phyloP scores from a whole-genome alignment of 192 early-diverging fungal genomes.

The Coemansia furcata region DNA sequence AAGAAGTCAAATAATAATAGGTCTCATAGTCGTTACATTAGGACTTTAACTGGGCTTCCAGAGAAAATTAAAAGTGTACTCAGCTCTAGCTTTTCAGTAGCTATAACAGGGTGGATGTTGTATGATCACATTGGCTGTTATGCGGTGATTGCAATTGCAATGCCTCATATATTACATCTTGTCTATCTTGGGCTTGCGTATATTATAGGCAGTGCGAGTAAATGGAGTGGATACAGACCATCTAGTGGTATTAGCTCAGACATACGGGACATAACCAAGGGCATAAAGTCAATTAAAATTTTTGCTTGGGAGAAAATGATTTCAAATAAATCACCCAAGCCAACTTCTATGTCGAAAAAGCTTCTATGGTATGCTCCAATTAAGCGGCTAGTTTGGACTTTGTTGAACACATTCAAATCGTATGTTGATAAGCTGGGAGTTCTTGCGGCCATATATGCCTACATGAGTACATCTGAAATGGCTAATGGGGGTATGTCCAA shows the following conservation, averaged over 20 bases:
- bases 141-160: too few relatives aligned
- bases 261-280: slow-evolving; percentile 10
- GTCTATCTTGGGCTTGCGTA: background rate
- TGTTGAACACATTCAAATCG: background rate
- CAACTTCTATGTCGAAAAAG: too few relatives aligned
- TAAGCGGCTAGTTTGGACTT: too few relatives aligned
- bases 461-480: background rate
- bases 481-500: background rate
- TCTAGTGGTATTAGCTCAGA: background rate
- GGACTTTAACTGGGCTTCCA: background rate
- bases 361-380: too few relatives aligned
- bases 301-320: slow-evolving; percentile 40
- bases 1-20: background rate
- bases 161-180: slow-evolving; percentile 11
- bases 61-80: background rate
- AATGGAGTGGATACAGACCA: background rate
- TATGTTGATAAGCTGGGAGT: background rate
- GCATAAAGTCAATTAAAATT: slow-evolving; percentile 33
- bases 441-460: background rate
- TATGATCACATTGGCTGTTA: too few relatives aligned
- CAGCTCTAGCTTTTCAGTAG: background rate
- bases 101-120: too few relatives aligned
- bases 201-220: background rate
- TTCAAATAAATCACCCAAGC: background rate
- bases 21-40: background rate